Evolutionary conservation across 2,329 filamentous ascomycete species (phyloP).

Genomic region (Cordyceps tenuipes): DNA sequence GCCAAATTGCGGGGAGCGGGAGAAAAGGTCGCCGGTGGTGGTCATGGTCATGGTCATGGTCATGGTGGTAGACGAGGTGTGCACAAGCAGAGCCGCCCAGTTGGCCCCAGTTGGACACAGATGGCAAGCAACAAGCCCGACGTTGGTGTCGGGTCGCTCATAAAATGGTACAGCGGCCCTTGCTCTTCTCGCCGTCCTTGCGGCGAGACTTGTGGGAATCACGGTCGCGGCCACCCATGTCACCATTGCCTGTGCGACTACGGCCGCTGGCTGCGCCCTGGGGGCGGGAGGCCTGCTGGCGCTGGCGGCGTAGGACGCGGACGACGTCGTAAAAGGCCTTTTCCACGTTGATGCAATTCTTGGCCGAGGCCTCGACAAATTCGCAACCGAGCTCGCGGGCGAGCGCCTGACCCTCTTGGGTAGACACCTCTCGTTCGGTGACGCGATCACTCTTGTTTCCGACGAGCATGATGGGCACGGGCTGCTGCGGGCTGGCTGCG

Average conservation of each 20-base stretch:
- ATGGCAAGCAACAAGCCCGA: background rate
- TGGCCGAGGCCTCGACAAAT: conserved; percentile 93
- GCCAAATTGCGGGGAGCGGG: background rate
- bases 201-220: conserved; percentile 23
- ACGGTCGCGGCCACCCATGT: conserved; percentile 25
- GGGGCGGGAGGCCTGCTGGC: conserved; percentile 47
- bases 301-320: conserved; percentile 75
- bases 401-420: conserved; percentile 86
- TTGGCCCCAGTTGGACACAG: too few species aligned
- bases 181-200: conserved; percentile 29
- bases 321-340: conserved; percentile 99
- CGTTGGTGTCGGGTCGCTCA: conserved; percentile 19
- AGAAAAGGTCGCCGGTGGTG: background rate
- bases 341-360: conserved; percentile 97
- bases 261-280: conserved; percentile 26
- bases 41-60: background rate
- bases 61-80: background rate
- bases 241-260: conserved; percentile 31
- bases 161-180: conserved; percentile 32
- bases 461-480: conserved; percentile 93
- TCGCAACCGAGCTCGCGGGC: conserved; percentile 90
- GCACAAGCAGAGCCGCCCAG: background rate
- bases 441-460: conserved; percentile 98
- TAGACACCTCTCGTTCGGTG: conserved; percentile 91
- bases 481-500: conserved; percentile 49